Conservation (phyloP, 106 monocot genomes). For the Xerophyta viscosa region DNA sequence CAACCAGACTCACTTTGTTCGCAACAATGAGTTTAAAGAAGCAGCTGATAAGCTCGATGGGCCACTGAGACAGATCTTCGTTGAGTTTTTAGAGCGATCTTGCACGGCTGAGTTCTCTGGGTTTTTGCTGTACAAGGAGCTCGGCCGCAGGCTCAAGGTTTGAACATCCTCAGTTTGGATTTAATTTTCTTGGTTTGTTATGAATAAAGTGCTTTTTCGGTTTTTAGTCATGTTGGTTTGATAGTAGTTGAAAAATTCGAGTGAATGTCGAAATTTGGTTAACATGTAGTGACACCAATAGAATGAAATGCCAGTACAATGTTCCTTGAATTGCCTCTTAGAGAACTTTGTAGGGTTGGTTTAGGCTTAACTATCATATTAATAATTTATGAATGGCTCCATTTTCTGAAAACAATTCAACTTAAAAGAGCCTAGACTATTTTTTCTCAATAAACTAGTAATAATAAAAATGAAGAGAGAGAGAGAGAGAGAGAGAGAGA, state of each 20-base stretch:
- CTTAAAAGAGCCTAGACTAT: too few species aligned
- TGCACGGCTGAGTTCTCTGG: conserved; percentile 99
- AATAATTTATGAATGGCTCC: too few species aligned
- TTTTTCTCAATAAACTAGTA: too few species aligned
- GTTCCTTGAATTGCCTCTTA: neutral
- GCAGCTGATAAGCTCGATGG: conserved; percentile 91
- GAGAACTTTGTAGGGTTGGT: neutral
- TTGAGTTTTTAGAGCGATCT: conserved; percentile 95
- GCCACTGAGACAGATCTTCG: conserved; percentile 77
- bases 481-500: too few species aligned
- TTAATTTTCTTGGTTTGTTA: neutral
- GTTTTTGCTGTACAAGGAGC: conserved; percentile 98
- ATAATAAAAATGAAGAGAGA: too few species aligned
- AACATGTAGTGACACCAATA: neutral
- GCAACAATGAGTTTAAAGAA: conserved; percentile 83
- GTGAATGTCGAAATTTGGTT: neutral
- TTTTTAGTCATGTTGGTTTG: neutral
- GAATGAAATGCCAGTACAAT: neutral
- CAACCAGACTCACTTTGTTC: conserved; percentile 96
- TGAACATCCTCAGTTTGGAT: neutral
- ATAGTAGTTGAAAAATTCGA: neutral
- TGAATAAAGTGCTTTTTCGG: neutral
- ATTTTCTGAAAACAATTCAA: too few species aligned
- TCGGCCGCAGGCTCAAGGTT: conserved; percentile 97
- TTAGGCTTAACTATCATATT: neutral